Evolutionary conservation across 352 stramenopile species (phyloP), one percentile per base, ranked within the genome.

Genomic region (Lagenidium giganteum): DNA sequence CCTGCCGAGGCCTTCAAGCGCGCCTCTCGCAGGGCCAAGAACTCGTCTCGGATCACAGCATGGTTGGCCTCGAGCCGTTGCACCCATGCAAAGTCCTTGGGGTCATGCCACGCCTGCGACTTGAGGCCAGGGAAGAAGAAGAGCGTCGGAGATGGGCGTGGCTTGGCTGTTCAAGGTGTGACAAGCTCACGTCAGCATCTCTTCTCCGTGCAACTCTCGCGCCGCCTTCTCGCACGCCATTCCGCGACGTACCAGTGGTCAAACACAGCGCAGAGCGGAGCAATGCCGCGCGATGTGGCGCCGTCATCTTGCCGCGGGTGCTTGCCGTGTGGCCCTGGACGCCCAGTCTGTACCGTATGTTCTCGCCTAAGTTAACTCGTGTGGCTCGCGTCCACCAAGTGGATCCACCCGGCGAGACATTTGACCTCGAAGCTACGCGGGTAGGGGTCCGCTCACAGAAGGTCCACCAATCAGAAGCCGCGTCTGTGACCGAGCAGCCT

Each of bases 101-200:
- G 54, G 33, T 80, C 58, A 38, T 88, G 75, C 70, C 76, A 91
- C 18, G 78, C 61, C 21, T 47, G 34, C 2, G 78, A 86, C 28
- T 69, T 71, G 34, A 91, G 64, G 0, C 78, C 78, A 2, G 74
- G 78, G 54, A 91, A 91, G 57, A 64, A 84, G 52, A 91, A 91
- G 12, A 91, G 66, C 42, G 78, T 91, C 31, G 78, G 78, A 29
- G 72, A 85, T 32, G 78, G 78, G 6, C 78, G 67, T n/a, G 72
- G 56, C 64, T 88, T 91, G 27, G 75, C 78, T 85, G 37, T 17
- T 14, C 9, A 1, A 1, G 29, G 2, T 8, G 23, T 5, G 23
- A 41, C 8, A 22, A 42, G 6, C 9, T n/a, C n/a, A n/a, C n/a
- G n/a, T n/a, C n/a, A n/a, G n/a, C n/a, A n/a, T n/a, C n/a, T n/a